Base-by-base conservation (phyloP, 495 filamentous ascomycete genomes). In the Lineolata rhizophorae region DNA sequence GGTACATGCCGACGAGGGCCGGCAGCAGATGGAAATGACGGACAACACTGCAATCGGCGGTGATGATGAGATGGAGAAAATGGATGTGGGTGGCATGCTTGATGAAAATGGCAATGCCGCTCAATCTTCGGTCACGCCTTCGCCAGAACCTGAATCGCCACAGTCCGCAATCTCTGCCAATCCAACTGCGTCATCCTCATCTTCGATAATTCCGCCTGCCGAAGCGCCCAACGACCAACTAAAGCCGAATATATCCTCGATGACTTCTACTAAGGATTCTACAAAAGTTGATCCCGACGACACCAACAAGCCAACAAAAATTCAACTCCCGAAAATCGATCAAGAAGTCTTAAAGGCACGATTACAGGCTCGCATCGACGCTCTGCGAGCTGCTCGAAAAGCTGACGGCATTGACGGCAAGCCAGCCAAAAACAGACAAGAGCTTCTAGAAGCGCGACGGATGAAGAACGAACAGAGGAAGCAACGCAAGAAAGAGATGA, bases 381-480 rank as follows among this genome's bases (percentile, higher is more conserved):
- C 67, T 17, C 66, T 97, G 16, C 75, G 83, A 31, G 75, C 76
- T 1, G 64, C 62, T 16, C 72, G 82, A 30, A 85, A 87, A 45
- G 82, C 83, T 15, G 77, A 84, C 40, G 78, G 73, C 10, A 60
- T 65, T 3, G 66, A 91, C 45, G 78, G 78, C 39, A 67, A 71
- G 36, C 75, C 79, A 17, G 72, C 85, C 25, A 66, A 72, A 28
- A 87, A 72, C 35, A 63, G 83, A 30, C 73, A 87, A 53, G 84
- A 94, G 40, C 64, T 97, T 2, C 75, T 97, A 42, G 90, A 94
- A 51, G 61, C 75, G 11, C 68, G 87, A 3, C 69, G 85, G 31
- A 68, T 75, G 46, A 93, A 91, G 54, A 80, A 85, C 48, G 70
- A 77, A 31, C 63, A 78, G 42, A 72, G 82, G 26, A 81, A 77